Evolutionary conservation across 2,329 filamentous ascomycete species (phyloP).

Genomic region (Daldinia sp.): DNA sequence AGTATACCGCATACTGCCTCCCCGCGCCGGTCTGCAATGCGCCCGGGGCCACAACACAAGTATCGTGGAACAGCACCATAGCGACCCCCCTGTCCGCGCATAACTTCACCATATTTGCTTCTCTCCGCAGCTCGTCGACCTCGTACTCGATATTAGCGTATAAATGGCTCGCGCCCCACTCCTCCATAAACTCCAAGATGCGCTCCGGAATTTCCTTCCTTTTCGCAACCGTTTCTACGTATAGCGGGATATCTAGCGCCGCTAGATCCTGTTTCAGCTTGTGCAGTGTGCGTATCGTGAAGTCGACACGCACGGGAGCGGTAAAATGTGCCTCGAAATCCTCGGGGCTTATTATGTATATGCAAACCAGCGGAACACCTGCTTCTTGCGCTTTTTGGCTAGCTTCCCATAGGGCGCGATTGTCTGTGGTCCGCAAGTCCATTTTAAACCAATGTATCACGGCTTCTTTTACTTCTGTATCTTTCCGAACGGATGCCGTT

Average conservation of each 20-base stretch:
- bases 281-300: slow-evolving; percentile 76
- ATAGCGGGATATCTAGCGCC: slow-evolving; percentile 78
- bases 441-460: slow-evolving; percentile 93
- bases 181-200: slow-evolving; percentile 70
- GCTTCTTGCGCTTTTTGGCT: slow-evolving; percentile 70
- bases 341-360: slow-evolving; percentile 84
- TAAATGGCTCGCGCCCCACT: slow-evolving; percentile 78
- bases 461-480: slow-evolving; percentile 63
- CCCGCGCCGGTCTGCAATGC: slow-evolving; percentile 71
- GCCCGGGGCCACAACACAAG: slow-evolving; percentile 82
- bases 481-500: slow-evolving; percentile 63
- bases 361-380: slow-evolving; percentile 74
- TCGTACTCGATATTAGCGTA: slow-evolving; percentile 91
- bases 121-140: slow-evolving; percentile 85
- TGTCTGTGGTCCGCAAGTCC: slow-evolving; percentile 78
- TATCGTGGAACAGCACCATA: slow-evolving; percentile 80
- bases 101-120: slow-evolving; percentile 69
- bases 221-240: slow-evolving; percentile 74
- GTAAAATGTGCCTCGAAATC: slow-evolving; percentile 85
- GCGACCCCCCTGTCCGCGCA: slow-evolving; percentile 70
- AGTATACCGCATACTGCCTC: slow-evolving; percentile 84
- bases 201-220: slow-evolving; percentile 68
- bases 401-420: slow-evolving; percentile 73
- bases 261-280: slow-evolving; percentile 72
- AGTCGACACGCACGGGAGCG: slow-evolving; percentile 78